phyloP scores from a whole-genome alignment of 2,329 filamentous ascomycete genomes.

The Stromatinia cepivora region DNA sequence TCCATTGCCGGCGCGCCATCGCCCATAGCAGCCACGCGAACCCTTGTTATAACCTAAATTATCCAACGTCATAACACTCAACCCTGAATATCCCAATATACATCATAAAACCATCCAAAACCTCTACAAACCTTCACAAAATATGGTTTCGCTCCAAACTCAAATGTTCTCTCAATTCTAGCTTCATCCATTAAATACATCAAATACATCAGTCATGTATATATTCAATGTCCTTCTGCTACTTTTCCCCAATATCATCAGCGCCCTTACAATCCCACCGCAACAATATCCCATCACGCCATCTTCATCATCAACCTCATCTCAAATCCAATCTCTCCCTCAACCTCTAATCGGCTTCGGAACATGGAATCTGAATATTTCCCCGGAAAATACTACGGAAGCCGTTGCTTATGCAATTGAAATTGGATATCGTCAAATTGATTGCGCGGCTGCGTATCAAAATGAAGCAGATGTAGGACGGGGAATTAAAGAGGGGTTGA shows the following conservation, averaged over 20 bases:
- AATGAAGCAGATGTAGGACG: conserved; percentile 31
- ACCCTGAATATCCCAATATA: no score
- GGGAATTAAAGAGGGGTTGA: conserved; percentile 28
- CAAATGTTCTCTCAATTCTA: background rate
- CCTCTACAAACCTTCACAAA: background rate
- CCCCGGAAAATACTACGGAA: conserved; percentile 17
- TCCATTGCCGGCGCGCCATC: background rate
- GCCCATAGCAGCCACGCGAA: background rate
- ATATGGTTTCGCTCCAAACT: no score
- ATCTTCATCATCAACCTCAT: background rate
- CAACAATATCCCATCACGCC: conserved; percentile 8
- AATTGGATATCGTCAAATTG: conserved; percentile 34
- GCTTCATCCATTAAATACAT: background rate
- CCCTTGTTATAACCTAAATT: background rate
- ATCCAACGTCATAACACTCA: no score
- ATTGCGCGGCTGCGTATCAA: conserved; percentile 29
- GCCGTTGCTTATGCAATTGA: conserved; percentile 29
- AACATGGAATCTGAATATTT: conserved; percentile 21
- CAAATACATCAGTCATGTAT: background rate
- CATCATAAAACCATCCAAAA: no score
- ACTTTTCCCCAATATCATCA: background rate
- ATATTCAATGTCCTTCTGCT: background rate
- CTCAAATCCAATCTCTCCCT: background rate
- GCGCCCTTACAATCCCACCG: background rate
- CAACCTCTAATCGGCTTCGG: conserved; percentile 24